A percentile compares a stretch with the other conserved stretches of the same genome.
These are phyloP conservation scores for Annulohypoxylon maeteangense DNA, from an alignment of 495 filamentous ascomycete species.

Conservation along the genomic window DNA sequence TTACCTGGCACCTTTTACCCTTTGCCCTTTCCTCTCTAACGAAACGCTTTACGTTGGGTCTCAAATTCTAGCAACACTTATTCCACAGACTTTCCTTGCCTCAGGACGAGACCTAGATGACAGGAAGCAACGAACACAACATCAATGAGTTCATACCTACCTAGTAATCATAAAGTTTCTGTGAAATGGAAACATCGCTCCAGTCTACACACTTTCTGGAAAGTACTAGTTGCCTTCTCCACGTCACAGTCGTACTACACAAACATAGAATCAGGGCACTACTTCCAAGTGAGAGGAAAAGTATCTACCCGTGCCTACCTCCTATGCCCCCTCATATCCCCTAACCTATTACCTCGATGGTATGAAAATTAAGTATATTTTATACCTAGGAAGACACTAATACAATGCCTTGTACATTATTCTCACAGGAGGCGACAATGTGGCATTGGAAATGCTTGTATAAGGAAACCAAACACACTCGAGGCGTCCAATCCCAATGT, in stretches of 20 bases:
- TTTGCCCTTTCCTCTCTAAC: no score
- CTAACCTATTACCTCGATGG: not conserved
- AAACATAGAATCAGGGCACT: slow-evolving; percentile 11
- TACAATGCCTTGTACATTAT: not conserved
- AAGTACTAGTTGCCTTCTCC: not conserved
- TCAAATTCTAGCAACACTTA: no score
- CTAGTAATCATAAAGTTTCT: not conserved
- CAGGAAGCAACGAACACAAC: not conserved
- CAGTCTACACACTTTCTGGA: not conserved
- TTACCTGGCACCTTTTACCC: no score
- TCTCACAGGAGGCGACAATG: not conserved
- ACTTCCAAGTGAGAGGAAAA: slow-evolving; percentile 6
- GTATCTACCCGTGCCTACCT: slow-evolving; percentile 7
- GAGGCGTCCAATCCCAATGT: not conserved
- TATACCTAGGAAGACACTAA: not conserved
- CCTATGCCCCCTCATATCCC: not conserved
- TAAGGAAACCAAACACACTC: not conserved
- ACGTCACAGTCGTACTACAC: slow-evolving; percentile 28
- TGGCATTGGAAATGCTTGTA: not conserved
- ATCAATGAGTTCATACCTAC: not conserved
- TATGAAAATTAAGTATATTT: not conserved
- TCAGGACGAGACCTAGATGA: no score
- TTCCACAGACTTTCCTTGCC: no score
- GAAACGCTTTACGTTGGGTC: no score
- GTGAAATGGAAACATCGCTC: not conserved